These are phyloP conservation scores for Elaeis oleifera DNA, from an alignment of 202 grass and related monocot genomes.

Conservation along the genomic window DNA sequence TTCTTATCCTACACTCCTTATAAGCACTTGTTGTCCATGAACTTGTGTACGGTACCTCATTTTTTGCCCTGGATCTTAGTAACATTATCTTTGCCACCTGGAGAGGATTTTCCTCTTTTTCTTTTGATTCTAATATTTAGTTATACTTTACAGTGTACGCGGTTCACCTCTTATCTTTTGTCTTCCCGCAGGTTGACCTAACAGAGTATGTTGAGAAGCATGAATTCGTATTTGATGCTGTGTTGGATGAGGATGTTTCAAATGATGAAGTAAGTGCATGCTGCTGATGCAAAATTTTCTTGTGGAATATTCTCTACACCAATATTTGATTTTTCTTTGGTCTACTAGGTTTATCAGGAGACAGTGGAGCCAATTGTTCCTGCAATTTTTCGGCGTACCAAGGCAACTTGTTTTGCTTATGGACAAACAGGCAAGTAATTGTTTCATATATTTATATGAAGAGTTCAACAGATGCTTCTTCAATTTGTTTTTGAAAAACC, in stretches of 20 bases:
- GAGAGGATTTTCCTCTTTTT: too few relatives aligned
- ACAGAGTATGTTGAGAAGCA: constrained; percentile 98
- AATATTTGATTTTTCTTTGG: constrained; percentile 11
- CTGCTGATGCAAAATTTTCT: constrained; percentile 2
- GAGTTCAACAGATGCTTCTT: not conserved
- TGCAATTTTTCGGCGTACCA: constrained; percentile 90
- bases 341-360: constrained; percentile 81
- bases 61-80: too few relatives aligned
- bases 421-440: constrained; percentile 68
- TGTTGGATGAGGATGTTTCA: constrained; percentile 92
- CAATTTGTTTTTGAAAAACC: too few relatives aligned
- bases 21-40: too few relatives aligned
- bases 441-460: not conserved
- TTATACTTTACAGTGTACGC: too few relatives aligned
- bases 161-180: constrained; percentile 6
- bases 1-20: too few relatives aligned
- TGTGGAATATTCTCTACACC: not conserved
- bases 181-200: constrained; percentile 63
- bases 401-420: constrained; percentile 99
- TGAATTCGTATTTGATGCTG: constrained; percentile 93
- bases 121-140: too few relatives aligned
- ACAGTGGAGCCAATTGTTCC: constrained; percentile 95
- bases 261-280: constrained; percentile 64
- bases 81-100: too few relatives aligned
- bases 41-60: too few relatives aligned